Percentiles rank a stretch among this genome's conserved stretches.
phyloP scores from a whole-genome alignment of 805 yeast species.

The Ogataea dorogensis region DNA sequence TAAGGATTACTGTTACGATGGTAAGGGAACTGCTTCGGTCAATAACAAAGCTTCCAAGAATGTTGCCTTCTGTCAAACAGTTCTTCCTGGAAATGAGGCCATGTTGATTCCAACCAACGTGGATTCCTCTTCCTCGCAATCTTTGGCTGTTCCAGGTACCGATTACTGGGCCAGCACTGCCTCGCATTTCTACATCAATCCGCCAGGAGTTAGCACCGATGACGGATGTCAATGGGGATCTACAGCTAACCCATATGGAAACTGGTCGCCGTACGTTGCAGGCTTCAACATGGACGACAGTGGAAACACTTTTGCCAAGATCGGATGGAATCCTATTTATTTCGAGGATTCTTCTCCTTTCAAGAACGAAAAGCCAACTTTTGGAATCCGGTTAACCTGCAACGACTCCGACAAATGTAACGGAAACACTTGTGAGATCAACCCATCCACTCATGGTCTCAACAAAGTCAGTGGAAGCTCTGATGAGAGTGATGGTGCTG shows the following conservation, averaged over 20 bases:
- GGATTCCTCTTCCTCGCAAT: conserved; percentile 43
- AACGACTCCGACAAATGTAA: conserved; percentile 64
- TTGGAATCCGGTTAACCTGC: conserved; percentile 74
- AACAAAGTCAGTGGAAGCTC: conserved; percentile 49
- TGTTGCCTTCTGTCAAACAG: conserved; percentile 90
- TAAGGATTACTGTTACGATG: conserved; percentile 68
- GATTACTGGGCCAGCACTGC: conserved; percentile 85
- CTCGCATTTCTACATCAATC: conserved; percentile 80
- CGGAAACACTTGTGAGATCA: conserved; percentile 81
- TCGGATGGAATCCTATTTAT: conserved; percentile 90
- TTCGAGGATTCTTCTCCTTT: conserved; percentile 58
- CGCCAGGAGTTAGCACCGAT: conserved; percentile 72
- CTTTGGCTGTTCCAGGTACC: conserved; percentile 81
- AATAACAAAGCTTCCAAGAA: conserved; percentile 52
- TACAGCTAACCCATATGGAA: conserved; percentile 65
- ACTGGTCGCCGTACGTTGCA: conserved; percentile 93
- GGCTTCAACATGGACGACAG: conserved; percentile 78
- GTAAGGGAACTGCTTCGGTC: conserved; percentile 66
- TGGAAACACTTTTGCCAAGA: conserved; percentile 74
- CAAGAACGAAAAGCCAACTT: conserved; percentile 53
- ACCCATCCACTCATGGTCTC: conserved; percentile 61
- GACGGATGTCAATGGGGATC: conserved; percentile 90
- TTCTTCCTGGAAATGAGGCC: conserved; percentile 90
- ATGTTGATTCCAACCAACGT: conserved; percentile 86
- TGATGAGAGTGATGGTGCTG: conserved; percentile 49